Evolutionary conservation across 495 filamentous ascomycete genomes (phyloP).

Genomic region (Neurospora sp.): DNA sequence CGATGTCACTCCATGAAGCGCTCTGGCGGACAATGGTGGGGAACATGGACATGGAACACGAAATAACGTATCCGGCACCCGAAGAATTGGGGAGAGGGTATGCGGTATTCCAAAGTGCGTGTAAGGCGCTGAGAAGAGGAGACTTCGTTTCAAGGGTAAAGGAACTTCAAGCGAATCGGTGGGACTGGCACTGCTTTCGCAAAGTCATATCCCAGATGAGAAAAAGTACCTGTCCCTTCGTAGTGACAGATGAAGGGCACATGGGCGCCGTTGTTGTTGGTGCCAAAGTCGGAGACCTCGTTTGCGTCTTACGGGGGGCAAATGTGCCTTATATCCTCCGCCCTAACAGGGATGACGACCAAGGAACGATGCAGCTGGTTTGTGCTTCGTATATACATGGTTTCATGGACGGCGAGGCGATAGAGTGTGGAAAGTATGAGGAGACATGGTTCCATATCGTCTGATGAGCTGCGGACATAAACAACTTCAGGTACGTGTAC

Average conservation of each 20-base stretch:
- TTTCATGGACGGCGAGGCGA: neutral
- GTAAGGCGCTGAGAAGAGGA: neutral
- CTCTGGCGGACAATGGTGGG: neutral
- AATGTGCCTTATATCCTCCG: neutral
- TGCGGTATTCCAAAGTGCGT: neutral
- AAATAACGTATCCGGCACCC: neutral
- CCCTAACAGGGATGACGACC: neutral
- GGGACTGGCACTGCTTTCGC: neutral
- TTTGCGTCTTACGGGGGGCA: neutral
- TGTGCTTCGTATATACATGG: neutral
- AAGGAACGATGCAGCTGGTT: neutral
- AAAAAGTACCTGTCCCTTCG: neutral
- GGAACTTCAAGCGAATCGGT: neutral
- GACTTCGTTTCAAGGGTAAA: neutral
- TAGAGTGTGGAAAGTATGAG: neutral
- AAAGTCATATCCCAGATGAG: accelerated
- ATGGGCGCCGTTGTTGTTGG: neutral
- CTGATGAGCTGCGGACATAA: neutral
- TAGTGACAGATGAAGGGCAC: neutral
- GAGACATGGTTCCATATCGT: neutral
- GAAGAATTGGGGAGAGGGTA: neutral
- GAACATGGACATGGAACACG: neutral
- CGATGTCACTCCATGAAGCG: neutral
- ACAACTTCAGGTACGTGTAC: neutral
- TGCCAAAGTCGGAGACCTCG: neutral